Conservation (phyloP, 768 basidiomycete species). For the Leccinum uliginosum region DNA sequence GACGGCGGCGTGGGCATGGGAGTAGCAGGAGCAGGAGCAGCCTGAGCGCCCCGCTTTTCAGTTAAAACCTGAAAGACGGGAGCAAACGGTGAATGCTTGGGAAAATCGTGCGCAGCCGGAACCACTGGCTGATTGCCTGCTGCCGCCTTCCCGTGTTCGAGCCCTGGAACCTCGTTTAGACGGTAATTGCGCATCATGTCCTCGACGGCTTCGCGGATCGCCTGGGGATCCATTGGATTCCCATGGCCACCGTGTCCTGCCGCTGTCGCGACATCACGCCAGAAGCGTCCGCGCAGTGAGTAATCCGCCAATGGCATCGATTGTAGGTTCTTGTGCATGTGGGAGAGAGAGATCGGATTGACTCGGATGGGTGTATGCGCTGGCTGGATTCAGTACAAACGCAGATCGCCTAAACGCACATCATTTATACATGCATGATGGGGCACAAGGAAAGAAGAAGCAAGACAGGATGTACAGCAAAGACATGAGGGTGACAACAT, state of each 20-base stretch:
- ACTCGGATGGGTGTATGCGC: slow-evolving; percentile 6
- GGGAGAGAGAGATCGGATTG: neutral
- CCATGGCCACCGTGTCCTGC: neutral
- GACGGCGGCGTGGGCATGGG: neutral
- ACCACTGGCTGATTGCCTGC: neutral
- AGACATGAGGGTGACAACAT: neutral
- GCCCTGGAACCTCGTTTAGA: slow-evolving; percentile 18
- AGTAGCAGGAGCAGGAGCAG: neutral
- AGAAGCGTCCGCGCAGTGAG: slow-evolving; percentile 22
- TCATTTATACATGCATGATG: slow-evolving; percentile 5
- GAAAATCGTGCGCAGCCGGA: slow-evolving; percentile 12
- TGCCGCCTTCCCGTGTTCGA: slow-evolving; percentile 4
- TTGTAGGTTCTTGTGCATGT: neutral
- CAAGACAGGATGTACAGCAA: neutral
- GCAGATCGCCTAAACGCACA: neutral
- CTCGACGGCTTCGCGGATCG: slow-evolving; percentile 18
- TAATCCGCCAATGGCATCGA: slow-evolving; percentile 10
- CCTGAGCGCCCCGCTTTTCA: too few species aligned
- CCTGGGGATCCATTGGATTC: slow-evolving; percentile 6
- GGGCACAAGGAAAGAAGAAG: slow-evolving; percentile 3
- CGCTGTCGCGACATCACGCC: slow-evolving; percentile 20
- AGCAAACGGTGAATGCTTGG: slow-evolving; percentile 13
- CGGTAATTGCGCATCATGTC: slow-evolving; percentile 22
- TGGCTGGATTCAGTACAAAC: neutral
- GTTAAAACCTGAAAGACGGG: slow-evolving; percentile 16